Evolutionary conservation across 1,139 yeast genomes (phyloP).

Genomic region (Taphrina deformans): DNA sequence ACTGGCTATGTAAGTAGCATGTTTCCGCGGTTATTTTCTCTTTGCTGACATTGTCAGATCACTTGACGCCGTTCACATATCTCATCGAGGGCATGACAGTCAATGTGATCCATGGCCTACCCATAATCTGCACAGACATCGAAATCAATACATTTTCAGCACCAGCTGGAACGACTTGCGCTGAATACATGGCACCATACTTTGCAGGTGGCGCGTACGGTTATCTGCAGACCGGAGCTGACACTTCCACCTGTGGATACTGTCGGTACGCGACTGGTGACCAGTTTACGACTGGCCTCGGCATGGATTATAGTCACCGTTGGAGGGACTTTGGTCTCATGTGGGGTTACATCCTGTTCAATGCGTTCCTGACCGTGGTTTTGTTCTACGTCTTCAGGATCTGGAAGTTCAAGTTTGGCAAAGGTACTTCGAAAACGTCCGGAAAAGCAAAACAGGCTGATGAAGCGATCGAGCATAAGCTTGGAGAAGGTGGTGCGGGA

Average conservation of each 20-base stretch:
- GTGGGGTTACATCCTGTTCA: conserved; percentile 53
- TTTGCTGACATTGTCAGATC: conserved; percentile 46
- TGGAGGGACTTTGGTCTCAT: conserved; percentile 66
- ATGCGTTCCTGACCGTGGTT: conserved; percentile 50
- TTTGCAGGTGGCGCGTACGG: conserved; percentile 52
- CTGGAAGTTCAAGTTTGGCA: conserved; percentile 20
- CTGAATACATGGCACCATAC: conserved; percentile 50
- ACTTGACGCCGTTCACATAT: conserved; percentile 69
- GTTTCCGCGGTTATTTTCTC: no score
- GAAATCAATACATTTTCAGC: conserved; percentile 60
- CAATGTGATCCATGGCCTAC: conserved; percentile 56
- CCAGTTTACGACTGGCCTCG: conserved; percentile 53
- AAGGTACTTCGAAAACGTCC: conserved; percentile 4
- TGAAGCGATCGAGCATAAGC: background rate
- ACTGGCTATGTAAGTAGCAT: conserved; percentile 46
- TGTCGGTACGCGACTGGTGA: conserved; percentile 59
- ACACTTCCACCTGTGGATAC: conserved; percentile 57
- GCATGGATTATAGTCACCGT: conserved; percentile 52
- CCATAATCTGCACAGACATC: conserved; percentile 54
- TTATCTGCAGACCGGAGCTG: conserved; percentile 50
- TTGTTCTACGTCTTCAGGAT: conserved; percentile 46
- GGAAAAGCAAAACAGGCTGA: conserved; percentile 14
- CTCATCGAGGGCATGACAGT: conserved; percentile 61
- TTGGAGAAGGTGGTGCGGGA: background rate
- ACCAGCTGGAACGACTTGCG: conserved; percentile 62